These are phyloP conservation scores for Blastobotrys petasosporus DNA, from an alignment of 1,139 yeast species.

Conservation along the genomic window DNA sequence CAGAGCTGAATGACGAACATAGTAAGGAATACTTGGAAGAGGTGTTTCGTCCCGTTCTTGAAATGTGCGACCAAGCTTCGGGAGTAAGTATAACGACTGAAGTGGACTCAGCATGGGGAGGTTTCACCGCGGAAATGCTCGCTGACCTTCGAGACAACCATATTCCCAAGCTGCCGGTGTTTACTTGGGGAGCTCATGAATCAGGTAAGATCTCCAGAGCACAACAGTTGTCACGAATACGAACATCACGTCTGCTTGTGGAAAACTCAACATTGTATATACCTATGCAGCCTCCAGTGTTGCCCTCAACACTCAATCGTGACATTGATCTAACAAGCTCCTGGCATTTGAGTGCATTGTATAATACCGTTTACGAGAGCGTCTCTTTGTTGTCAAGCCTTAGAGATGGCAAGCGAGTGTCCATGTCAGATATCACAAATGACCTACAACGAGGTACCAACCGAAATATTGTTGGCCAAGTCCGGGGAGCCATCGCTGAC, in stretches of 20 bases:
- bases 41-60: conserved; percentile 58
- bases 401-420: conserved; percentile 19
- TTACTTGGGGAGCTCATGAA: conserved; percentile 50
- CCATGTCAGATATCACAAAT: conserved; percentile 26
- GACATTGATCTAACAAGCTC: conserved; percentile 18
- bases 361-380: conserved; percentile 28
- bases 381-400: conserved; percentile 27
- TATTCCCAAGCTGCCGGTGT: conserved; percentile 53
- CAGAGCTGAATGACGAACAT: conserved; percentile 28
- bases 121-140: conserved; percentile 53
- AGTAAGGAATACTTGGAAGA: conserved; percentile 50
- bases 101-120: conserved; percentile 79
- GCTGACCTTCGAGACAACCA: conserved; percentile 62
- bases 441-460: conserved; percentile 21
- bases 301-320: conserved; percentile 13
- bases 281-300: conserved; percentile 38
- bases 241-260: conserved; percentile 42
- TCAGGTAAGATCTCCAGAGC: conserved; percentile 19
- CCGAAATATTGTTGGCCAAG: conserved; percentile 23
- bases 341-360: conserved; percentile 29
- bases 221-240: conserved; percentile 40
- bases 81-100: conserved; percentile 70
- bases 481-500: conserved; percentile 15
- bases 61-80: conserved; percentile 64
- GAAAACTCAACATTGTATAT: conserved; percentile 45